Base-by-base conservation (phyloP, 1,284 basidiomycete genomes). In the Ceratobasidium sp. region DNA sequence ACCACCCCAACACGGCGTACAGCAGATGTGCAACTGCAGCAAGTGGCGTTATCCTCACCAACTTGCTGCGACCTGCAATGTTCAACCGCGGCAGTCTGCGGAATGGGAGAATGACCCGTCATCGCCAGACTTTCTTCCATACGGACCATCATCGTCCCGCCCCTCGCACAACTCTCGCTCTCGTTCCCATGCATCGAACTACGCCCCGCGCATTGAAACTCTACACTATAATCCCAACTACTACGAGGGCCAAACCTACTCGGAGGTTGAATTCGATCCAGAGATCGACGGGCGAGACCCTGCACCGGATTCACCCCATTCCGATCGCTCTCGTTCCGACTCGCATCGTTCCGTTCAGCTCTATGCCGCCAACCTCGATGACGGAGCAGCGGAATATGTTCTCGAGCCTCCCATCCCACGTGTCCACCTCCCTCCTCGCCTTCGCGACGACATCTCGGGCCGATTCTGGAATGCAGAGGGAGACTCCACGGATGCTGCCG, bases 401-500 rank as follows among this genome's bases (percentile, higher is more conserved):
- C 59, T 62, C 13, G 59, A 62, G n/a, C 59, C 59, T 19, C 59
- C 59, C 25, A 47, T 62, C 9, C 59, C 59, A 6, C 47, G 29
- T 52, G 49, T 47, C 2, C 41, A 39, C 36, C 25, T 62, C 16
- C 59, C 59, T 29, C 21, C 59, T 1, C 46, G 59, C 5, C 59
- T 62, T 36, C 59, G 59, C 46, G 59, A 62, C 33, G 59, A 62
- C 33, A 52, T 52, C 29, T 50, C 59, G 25, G 33, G 30, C 9
- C 59, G 59, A 27, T 62, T 36, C 36, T 62, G 59, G 59, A 62
- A 62, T 21, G 59, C 59, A 25, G 59, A 62, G 41, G 59, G 59
- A n/a, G 59, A 62, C 59, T 62, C 59, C 49, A 62, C 59, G 41
- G 59, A 62, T 47, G 59, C 30, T 47, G 27, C 59, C 16, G 59